Evolutionary conservation across 352 stramenopile species (phyloP).

Genomic region (Thalassiosira delicatula): DNA sequence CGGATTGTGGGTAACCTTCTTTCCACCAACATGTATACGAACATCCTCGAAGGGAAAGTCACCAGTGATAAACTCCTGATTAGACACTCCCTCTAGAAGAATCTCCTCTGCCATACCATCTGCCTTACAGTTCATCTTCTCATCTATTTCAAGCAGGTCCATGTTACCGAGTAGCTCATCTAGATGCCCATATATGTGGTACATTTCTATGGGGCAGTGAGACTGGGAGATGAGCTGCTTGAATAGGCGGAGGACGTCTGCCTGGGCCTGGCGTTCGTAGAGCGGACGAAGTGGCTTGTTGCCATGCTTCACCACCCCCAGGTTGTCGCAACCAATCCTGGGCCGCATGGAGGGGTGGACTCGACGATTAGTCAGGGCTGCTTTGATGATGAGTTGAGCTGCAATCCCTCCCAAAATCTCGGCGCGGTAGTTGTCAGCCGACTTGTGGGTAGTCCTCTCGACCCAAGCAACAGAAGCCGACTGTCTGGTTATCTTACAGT

Average conservation of each 20-base stretch:
- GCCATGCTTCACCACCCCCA: slow-evolving; percentile 16
- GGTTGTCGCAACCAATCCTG: slow-evolving; percentile 20
- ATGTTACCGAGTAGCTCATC: background rate
- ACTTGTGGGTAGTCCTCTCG: background rate
- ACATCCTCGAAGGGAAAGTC: slow-evolving; percentile 31
- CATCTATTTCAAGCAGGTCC: background rate
- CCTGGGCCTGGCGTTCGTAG: slow-evolving; percentile 3
- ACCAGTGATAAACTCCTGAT: background rate
- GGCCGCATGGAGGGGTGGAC: background rate
- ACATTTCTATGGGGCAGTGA: background rate
- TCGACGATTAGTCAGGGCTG: background rate
- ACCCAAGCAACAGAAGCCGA: background rate
- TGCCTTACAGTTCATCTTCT: slow-evolving; percentile 14
- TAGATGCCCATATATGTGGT: slow-evolving; percentile 12
- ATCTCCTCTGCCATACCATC: slow-evolving; percentile 16
- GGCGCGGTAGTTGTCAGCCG: slow-evolving; percentile 7
- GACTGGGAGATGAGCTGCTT: background rate
- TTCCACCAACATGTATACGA: background rate
- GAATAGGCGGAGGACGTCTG: slow-evolving; percentile 1
- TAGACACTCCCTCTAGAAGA: background rate
- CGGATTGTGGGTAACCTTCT: slow-evolving; percentile 8
- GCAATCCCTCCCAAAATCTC: slow-evolving; percentile 12
- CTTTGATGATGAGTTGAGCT: slow-evolving; percentile 10
- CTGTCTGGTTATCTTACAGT: background rate
- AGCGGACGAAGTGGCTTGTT: slow-evolving; percentile 8